These are phyloP conservation scores for Neurospora hispaniola DNA, from an alignment of 495 filamentous ascomycete species.

Conservation along the genomic window DNA sequence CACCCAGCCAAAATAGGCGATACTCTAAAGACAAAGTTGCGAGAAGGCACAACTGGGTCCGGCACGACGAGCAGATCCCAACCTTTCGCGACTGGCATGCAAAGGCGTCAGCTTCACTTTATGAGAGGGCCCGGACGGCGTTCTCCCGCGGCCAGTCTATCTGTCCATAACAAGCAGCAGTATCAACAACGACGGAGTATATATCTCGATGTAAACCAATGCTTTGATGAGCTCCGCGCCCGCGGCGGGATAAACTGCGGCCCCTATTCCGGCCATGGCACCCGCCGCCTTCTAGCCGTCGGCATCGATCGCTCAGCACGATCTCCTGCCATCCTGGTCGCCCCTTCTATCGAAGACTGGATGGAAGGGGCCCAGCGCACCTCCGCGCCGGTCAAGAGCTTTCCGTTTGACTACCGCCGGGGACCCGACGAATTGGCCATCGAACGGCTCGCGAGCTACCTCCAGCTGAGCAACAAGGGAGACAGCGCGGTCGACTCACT, in stretches of 20 bases:
- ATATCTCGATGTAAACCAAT: conserved; percentile 47
- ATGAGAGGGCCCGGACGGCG: conserved; percentile 3
- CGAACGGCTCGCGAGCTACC: conserved; percentile 21
- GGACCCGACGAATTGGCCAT: conserved; percentile 43
- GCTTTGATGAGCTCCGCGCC: conserved; percentile 47
- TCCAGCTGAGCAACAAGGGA: conserved; percentile 12
- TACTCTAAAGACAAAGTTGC: conserved; percentile 47
- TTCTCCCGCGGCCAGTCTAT: neutral
- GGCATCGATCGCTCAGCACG: conserved; percentile 53
- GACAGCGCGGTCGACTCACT: conserved; percentile 25
- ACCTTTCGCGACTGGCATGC: conserved; percentile 7
- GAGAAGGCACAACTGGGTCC: neutral
- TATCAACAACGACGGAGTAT: conserved; percentile 42
- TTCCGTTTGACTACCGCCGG: conserved; percentile 51
- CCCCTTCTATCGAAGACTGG: conserved; percentile 36
- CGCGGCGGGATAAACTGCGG: conserved; percentile 38
- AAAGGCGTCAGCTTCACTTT: conserved; percentile 9
- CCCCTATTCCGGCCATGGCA: conserved; percentile 25
- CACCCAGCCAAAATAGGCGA: conserved; percentile 75
- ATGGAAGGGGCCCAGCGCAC: conserved; percentile 21
- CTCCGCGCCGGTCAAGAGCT: conserved; percentile 32
- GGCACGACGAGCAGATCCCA: conserved; percentile 27
- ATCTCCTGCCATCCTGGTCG: conserved; percentile 58
- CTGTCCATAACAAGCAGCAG: neutral
- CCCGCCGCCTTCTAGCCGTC: conserved; percentile 42